These are phyloP conservation scores for Azolla pinnata DNA, from an alignment of 75 land plant genomes.

Conservation along the genomic window DNA sequence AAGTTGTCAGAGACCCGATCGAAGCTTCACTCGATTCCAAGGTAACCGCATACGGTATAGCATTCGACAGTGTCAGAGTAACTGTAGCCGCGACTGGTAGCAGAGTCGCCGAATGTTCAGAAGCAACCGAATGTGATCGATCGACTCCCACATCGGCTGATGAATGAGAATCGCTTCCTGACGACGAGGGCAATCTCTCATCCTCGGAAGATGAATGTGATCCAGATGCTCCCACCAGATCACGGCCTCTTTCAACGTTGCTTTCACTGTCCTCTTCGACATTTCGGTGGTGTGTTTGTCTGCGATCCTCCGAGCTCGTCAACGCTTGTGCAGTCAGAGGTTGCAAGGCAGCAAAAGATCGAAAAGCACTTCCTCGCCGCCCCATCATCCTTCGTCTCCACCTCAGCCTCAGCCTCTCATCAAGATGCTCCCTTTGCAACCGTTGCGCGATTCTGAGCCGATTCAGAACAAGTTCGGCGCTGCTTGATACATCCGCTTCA, in stretches of 20 bases:
- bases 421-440: background rate
- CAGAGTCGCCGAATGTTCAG: too few relatives aligned
- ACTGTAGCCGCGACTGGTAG: too few relatives aligned
- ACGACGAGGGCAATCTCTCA: too few relatives aligned
- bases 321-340: background rate
- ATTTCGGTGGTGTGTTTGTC: too few relatives aligned
- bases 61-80: too few relatives aligned
- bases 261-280: too few relatives aligned
- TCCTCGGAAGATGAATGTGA: background rate
- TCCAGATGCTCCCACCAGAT: background rate
- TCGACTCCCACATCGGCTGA: too few relatives aligned
- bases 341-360: background rate
- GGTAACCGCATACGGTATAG: background rate
- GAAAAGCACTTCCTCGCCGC: background rate
- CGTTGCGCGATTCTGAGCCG: constrained; percentile 1
- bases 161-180: too few relatives aligned
- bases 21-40: background rate
- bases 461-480: constrained; percentile 1
- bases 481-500: constrained; percentile 1
- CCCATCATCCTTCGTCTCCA: background rate
- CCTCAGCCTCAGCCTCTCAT: constrained; percentile 4
- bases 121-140: too few relatives aligned
- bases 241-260: too few relatives aligned
- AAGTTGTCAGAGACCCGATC: too few relatives aligned
- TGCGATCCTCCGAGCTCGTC: too few relatives aligned